These are phyloP conservation scores for Sutorius eximius DNA, from an alignment of 1,284 basidiomycete genomes.

Conservation along the genomic window DNA sequence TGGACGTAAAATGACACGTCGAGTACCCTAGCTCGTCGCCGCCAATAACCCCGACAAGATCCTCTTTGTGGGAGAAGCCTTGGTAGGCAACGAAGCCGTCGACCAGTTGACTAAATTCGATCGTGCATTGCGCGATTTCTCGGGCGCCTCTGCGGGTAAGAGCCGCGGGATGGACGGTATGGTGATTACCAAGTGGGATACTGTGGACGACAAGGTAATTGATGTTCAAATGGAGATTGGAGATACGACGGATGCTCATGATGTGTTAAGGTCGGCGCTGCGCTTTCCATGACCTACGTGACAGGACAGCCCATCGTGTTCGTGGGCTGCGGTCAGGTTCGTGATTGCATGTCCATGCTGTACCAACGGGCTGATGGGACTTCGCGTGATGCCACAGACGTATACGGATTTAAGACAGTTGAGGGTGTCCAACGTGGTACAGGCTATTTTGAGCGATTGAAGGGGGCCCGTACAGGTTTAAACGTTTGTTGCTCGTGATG, in stretches of 20 bases:
- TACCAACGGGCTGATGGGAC: slow-evolving; percentile 12
- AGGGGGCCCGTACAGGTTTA: background rate
- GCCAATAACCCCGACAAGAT: slow-evolving; percentile 95
- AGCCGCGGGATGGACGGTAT: slow-evolving; percentile 94
- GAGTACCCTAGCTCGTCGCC: slow-evolving; percentile 70
- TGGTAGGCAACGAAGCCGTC: slow-evolving; percentile 96
- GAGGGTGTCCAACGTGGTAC: slow-evolving; percentile 89
- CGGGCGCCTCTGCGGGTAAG: slow-evolving; percentile 63
- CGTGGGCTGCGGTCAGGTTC: slow-evolving; percentile 91
- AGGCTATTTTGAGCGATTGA: slow-evolving; percentile 77
- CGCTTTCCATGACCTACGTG: slow-evolving; percentile 95
- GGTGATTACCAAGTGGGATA: slow-evolving; percentile 97
- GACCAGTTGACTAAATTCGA: slow-evolving; percentile 96
- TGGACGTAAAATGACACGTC: slow-evolving; percentile 6
- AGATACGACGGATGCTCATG: slow-evolving; percentile 2
- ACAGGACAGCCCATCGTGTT: slow-evolving; percentile 96
- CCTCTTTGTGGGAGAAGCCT: slow-evolving; percentile 92
- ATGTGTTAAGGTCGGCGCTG: slow-evolving; percentile 79
- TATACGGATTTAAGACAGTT: slow-evolving; percentile 92
- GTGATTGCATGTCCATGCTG: slow-evolving; percentile 25
- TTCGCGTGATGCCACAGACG: slow-evolving; percentile 48
- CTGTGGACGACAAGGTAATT: slow-evolving; percentile 87
- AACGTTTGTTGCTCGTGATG: background rate
- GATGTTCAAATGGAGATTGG: slow-evolving; percentile 5
- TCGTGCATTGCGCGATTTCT: slow-evolving; percentile 86